Base-by-base conservation (phyloP, 139 green algal species). In the Zygnema circumcarinatum region DNA sequence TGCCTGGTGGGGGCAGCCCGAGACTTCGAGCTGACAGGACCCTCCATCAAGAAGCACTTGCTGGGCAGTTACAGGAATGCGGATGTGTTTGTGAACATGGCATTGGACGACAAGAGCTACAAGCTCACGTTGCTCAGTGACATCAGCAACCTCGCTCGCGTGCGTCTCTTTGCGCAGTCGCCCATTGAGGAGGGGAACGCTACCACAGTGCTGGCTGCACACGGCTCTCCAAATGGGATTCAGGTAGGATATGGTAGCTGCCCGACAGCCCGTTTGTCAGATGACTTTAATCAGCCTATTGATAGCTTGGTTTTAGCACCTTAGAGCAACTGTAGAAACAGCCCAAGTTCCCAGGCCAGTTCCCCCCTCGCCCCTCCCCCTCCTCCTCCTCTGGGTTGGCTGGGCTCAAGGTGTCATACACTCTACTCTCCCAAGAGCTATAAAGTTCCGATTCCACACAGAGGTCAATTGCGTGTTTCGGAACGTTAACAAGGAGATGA, bases 1-100 rank as follows among this genome's bases (percentile, higher is more conserved):
- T 90, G 85, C 42, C 85, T 90, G 20, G 78, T 88, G 38, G 85
- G 85, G 2, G 85, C 76, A 33, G 85, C 85, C 33, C 85, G 85
- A 33, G 33, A 41, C 21, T 90, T 90, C 33, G 85, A 90, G 85
- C 40, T 88, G 22, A 89, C 85, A 39, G 83, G 85, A 67, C 85
- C 40, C 1, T 74, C 32, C 80, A 89, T 90, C 21, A 29, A 68
- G 22, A n/a, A 25, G 32, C 52, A 84, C 29, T 36, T 90, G 35
- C 83, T 90, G 35, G 79, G 41, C 29, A 62, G 39, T 22, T 90
- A 83, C 32, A 38, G 22, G 25, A 80, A 56, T 47, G 35, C 41
- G 25, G 79, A 88, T 79, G 81, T 88, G 22, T 90, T 90, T 32
- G 33, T 90, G 38, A 39, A 88, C 62, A 41, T 76, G 56, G 76